Conservation (phyloP, 2,329 filamentous ascomycete species). For the Fusarium sp. region DNA sequence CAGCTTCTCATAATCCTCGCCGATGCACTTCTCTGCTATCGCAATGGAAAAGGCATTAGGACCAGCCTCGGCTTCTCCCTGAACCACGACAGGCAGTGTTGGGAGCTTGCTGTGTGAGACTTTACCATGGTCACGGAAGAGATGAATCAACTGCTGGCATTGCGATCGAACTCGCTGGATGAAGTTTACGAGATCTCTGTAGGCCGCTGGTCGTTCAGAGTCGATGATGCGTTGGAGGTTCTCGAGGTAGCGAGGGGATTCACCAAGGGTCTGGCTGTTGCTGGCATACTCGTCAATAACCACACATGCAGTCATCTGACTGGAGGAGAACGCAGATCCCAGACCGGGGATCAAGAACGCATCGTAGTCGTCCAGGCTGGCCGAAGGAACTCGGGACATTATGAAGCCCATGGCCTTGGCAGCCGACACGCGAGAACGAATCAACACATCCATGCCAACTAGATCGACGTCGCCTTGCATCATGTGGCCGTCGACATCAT, state of each 20-base stretch:
- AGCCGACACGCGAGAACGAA: slow-evolving; percentile 89
- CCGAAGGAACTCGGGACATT: slow-evolving; percentile 79
- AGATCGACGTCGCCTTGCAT: slow-evolving; percentile 96
- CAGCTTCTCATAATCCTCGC: slow-evolving; percentile 85
- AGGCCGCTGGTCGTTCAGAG: slow-evolving; percentile 81
- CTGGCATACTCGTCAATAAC: slow-evolving; percentile 90
- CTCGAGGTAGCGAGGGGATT: slow-evolving; percentile 64
- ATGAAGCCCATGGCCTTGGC: slow-evolving; percentile 87
- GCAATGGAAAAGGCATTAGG: slow-evolving; percentile 90
- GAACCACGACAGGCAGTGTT: slow-evolving; percentile 86
- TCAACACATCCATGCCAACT: slow-evolving; percentile 87
- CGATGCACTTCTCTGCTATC: slow-evolving; percentile 88
- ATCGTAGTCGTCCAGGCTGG: slow-evolving; percentile 71
- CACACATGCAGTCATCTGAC: slow-evolving; percentile 84
- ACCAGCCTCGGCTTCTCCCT: slow-evolving; percentile 91
- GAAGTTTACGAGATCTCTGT: slow-evolving; percentile 90
- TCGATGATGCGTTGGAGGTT: slow-evolving; percentile 82
- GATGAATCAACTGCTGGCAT: slow-evolving; percentile 87
- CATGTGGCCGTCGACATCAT: slow-evolving; percentile 98
- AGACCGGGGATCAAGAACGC: slow-evolving; percentile 73
- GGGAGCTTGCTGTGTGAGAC: slow-evolving; percentile 81
- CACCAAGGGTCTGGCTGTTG: slow-evolving; percentile 58
- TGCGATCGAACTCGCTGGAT: slow-evolving; percentile 90
- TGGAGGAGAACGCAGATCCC: slow-evolving; percentile 80
- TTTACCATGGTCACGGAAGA: slow-evolving; percentile 92